phyloP scores from a whole-genome alignment of 2,329 filamentous ascomycete genomes.

The Ambrosiella cleistominuta region DNA sequence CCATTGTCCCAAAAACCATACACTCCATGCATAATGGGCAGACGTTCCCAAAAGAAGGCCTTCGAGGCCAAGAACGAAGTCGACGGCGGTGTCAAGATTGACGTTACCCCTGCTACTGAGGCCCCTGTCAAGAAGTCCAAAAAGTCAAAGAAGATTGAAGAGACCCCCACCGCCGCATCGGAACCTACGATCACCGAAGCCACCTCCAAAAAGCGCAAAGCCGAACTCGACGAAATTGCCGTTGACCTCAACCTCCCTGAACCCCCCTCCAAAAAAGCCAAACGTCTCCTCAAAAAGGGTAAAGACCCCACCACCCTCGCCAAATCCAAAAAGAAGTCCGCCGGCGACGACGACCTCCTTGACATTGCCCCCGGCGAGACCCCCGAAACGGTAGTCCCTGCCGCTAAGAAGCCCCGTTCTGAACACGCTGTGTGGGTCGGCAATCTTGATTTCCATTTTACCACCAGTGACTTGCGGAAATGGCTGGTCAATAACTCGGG shows the following conservation, averaged over 20 bases:
- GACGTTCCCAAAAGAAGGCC: constrained; percentile 7
- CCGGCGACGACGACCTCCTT: constrained; percentile 18
- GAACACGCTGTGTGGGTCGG: constrained; percentile 88
- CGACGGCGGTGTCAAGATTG: not conserved
- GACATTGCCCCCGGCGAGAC: constrained; percentile 1
- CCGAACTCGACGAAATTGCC: constrained; percentile 56
- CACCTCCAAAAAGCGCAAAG: constrained; percentile 53
- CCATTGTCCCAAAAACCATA: not conserved
- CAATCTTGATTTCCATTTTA: constrained; percentile 74
- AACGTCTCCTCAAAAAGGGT: constrained; percentile 76
- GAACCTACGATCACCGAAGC: not conserved
- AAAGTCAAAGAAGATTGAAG: constrained; percentile 3
- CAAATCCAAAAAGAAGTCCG: constrained; percentile 21
- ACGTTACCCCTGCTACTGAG: not conserved
- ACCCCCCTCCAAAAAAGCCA: constrained; percentile 84
- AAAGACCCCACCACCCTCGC: constrained; percentile 34
- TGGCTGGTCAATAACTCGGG: constrained; percentile 64
- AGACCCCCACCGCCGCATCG: not conserved
- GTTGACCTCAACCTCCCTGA: constrained; percentile 82
- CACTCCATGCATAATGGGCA: constrained; percentile 2
- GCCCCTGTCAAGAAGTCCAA: constrained; percentile 4
- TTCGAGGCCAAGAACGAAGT: constrained; percentile 4
- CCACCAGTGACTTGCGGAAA: constrained; percentile 52
- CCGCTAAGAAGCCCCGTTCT: constrained; percentile 40
- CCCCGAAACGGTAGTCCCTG: not conserved